Evolutionary conservation across 1,139 yeast species (phyloP), one percentile per base, ranked within the genome.

Genomic region (Sugiyamaella neomexicana): DNA sequence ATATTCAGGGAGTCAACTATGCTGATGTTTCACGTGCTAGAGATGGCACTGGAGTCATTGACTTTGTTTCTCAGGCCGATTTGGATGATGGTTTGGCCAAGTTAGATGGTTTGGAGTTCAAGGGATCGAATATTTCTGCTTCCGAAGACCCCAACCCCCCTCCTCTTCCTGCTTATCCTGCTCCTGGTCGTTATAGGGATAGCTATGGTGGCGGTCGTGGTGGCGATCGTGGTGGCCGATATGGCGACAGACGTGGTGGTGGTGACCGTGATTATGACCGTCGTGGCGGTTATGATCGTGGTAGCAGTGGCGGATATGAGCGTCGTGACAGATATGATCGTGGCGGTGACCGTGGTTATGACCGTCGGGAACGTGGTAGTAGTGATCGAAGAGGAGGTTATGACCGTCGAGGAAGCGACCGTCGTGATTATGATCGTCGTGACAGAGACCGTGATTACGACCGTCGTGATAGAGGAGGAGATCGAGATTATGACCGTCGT

Each of bases 51-150:
- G 74, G 93, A 72, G 86, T 86, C 60, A 79, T 89, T 65, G 96
- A 89, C 74, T 88, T 89, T 68, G 78, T 81, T 56, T 75, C 86
- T 56, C 85, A 81, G 66, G 96, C 86, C 56, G 89, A 87, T 68
- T 77, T 88, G 71, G 83, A 80, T 58, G 79, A 79, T 61, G 88
- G 95, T 50, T 73, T 88, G 60, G 82, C 82, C 55, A 79, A 80
- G 67, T 77, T 89, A 65, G 84, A 85, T 72, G 88, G 86, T 64
- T 75, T 82, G 59, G 90, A 84, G 58, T 85, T 81, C 77, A 81
- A 82, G 68, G 96, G 88, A 60, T 70, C 81, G 55, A 75, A 77
- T 52, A 75, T 89, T 57, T 71, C 79, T 58, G 88, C 91, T 57
- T 89, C 83, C 73, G 89, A 83, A 74, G 96, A 89, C 70, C 85